Evolutionary conservation across 139 green algal species (phyloP).

Genomic region (Diplosphaera chodatii): DNA sequence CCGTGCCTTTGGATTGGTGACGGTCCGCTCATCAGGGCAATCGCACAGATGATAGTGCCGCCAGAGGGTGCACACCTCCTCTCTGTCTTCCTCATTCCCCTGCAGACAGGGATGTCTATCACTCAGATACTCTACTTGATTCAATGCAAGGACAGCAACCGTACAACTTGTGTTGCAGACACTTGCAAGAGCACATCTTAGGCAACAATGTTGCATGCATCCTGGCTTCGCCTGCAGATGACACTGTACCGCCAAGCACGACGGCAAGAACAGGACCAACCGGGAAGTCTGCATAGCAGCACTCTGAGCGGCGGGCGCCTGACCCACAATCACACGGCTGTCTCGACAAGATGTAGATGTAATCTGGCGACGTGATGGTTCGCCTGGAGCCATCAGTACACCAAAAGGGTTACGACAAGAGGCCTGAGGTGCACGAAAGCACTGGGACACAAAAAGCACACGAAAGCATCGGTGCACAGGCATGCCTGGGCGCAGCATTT

Average conservation of each 20-base stretch:
- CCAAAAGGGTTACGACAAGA: neutral
- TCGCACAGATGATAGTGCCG: constrained; percentile 48
- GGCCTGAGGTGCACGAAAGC: too few relatives aligned
- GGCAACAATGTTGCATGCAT: too few relatives aligned
- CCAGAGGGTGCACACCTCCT: constrained; percentile 54
- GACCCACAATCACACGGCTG: constrained; percentile 41
- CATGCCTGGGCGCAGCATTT: too few relatives aligned
- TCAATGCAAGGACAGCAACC: too few relatives aligned
- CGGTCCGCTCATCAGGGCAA: constrained; percentile 25
- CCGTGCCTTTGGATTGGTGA: constrained; percentile 23
- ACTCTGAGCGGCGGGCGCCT: neutral
- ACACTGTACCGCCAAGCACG: too few relatives aligned
- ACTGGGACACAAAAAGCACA: too few relatives aligned
- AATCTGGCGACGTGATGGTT: constrained; percentile 41
- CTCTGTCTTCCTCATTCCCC: neutral
- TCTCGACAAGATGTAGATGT: constrained; percentile 18
- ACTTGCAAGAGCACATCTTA: too few relatives aligned
- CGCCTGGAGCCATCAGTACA: constrained; percentile 28
- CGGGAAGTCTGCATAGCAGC: constrained; percentile 23
- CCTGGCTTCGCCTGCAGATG: too few relatives aligned
- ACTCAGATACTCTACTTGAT: too few relatives aligned
- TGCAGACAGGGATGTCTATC: too few relatives aligned
- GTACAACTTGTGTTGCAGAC: too few relatives aligned
- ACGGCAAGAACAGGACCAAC: neutral
- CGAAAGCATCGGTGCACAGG: too few relatives aligned